Base-by-base conservation (phyloP, 2,329 filamentous ascomycete genomes). In the Ceratocystis cubensis region DNA sequence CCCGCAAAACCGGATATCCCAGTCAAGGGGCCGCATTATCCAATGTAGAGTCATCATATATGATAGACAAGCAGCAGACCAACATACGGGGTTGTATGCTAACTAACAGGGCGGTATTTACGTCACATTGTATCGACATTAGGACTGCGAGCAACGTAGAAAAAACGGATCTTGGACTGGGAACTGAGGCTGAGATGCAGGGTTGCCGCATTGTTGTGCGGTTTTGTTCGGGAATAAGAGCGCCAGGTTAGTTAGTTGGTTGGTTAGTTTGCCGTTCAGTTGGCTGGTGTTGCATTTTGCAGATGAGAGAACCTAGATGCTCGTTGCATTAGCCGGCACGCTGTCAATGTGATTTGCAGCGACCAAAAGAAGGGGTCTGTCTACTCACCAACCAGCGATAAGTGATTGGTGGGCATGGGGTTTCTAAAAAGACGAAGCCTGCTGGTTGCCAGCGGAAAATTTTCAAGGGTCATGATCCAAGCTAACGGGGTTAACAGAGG, bases 221-320 rank as follows among this genome's bases (percentile, higher is more conserved):
- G n/a, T 50, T 50, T 50, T 50, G 46, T 25, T 41, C 46, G 17
- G 46, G 46, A 50, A 50, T 50, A 50, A 20, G 46, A 50, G 37
- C 37, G 10, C 20, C 3, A 50, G 20, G 46, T 22, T n/a, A 5
- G 46, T 56, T 25, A 15, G 46, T 50, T 50, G 17, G 46, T 3
- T 28, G 20, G 50, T 17, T 56, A 15, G 50, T 25, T 48, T 17
- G 45, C 45, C 20, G 45, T 20, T 15, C 8, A 15, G 20, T 25
- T 56, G 50, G 25, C 53, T 57, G 53, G 53, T 57, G 53, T 57
- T 57, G 53, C 53, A 57, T 57, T 57, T 22, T 57, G 13, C 50
- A 5, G 25, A 30, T 30, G 8, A 57, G 50, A 30, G 17, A 13
- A 25, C 2, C 25, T 22, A 13, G 10, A 22, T 20, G 50, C 7